A percentile compares a stretch with the other conserved stretches of the same genome.
Evolutionary conservation across 768 basidiomycete genomes (phyloP).

Genomic region (Amanita rubescens): DNA sequence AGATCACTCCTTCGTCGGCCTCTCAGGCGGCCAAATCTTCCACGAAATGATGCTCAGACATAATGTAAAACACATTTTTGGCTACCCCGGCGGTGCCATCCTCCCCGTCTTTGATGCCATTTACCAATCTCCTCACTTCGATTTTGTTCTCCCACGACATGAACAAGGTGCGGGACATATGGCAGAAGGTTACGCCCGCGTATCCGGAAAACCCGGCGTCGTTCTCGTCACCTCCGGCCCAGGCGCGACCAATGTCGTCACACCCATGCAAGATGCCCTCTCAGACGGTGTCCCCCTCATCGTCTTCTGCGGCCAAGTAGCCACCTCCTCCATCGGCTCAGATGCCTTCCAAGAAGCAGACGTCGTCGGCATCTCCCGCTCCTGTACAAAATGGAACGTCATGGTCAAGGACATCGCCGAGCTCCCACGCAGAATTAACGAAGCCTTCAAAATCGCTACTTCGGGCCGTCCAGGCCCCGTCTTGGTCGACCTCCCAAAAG

Average conservation of each 20-base stretch:
- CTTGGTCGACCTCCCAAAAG: conserved; percentile 98
- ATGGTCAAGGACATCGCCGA: conserved; percentile 98
- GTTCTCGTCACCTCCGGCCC: conserved; percentile 98
- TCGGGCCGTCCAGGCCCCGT: conserved; percentile 97
- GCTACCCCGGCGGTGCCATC: conserved; percentile 97
- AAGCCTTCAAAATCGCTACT: conserved; percentile 98
- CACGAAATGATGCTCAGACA: conserved; percentile 99
- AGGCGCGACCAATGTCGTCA: conserved; percentile 96
- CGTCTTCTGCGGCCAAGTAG: conserved; percentile 97
- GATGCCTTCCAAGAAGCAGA: conserved; percentile 99
- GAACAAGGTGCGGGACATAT: conserved; percentile 99
- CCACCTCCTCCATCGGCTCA: conserved; percentile 97
- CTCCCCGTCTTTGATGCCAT: conserved; percentile 99
- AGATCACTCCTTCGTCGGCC: conserved; percentile 85
- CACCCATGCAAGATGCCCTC: conserved; percentile 96
- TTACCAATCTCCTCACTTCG: conserved; percentile 90
- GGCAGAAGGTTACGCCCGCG: conserved; percentile 97
- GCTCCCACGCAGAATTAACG: conserved; percentile 91
- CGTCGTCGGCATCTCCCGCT: conserved; percentile 89
- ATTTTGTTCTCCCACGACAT: conserved; percentile 92
- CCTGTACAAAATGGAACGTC: conserved; percentile 99
- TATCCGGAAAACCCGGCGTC: conserved; percentile 96
- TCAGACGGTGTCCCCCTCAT: conserved; percentile 92
- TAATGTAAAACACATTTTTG: conserved; percentile 92
- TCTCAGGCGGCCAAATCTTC: conserved; percentile 96